These are phyloP conservation scores for Colletotrichum kahawae DNA, from an alignment of 2,329 filamentous ascomycete genomes.

Conservation along the genomic window DNA sequence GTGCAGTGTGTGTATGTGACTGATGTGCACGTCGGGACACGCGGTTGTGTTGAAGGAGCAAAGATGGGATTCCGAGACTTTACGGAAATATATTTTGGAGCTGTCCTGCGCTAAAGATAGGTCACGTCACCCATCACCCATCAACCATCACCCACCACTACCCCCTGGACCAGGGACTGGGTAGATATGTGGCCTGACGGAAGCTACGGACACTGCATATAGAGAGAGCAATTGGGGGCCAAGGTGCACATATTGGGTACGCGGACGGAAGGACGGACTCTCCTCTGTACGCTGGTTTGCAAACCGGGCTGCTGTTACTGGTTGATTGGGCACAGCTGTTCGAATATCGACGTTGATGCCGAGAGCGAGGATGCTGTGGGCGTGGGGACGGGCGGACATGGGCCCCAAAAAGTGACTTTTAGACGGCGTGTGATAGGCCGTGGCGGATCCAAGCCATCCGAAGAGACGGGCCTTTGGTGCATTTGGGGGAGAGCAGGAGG, in stretches of 20 bases:
- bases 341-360: slow-evolving; percentile 1
- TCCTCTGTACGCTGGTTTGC: not conserved
- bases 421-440: slow-evolving; percentile 12
- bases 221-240: not conserved
- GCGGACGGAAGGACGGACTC: not conserved
- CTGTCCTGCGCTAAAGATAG: not conserved
- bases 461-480: not conserved
- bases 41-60: not conserved
- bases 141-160: not conserved
- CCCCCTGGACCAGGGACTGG: not conserved
- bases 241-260: not conserved
- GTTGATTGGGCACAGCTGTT: not conserved
- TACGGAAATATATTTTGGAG: not conserved
- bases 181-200: not conserved
- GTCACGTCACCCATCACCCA: not conserved
- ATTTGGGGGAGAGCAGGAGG: not conserved
- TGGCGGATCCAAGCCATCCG: slow-evolving; percentile 16
- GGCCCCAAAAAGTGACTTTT: slow-evolving; percentile 13
- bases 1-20: slow-evolving; percentile 25
- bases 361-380: not conserved
- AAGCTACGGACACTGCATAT: not conserved
- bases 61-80: not conserved
- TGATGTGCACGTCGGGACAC: not conserved
- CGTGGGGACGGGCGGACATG: not conserved
- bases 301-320: not conserved